Percentiles rank a stretch among this genome's conserved stretches.
Conservation (phyloP, 2,329 filamentous ascomycete genomes). For the Fusarium metavorans region DNA sequence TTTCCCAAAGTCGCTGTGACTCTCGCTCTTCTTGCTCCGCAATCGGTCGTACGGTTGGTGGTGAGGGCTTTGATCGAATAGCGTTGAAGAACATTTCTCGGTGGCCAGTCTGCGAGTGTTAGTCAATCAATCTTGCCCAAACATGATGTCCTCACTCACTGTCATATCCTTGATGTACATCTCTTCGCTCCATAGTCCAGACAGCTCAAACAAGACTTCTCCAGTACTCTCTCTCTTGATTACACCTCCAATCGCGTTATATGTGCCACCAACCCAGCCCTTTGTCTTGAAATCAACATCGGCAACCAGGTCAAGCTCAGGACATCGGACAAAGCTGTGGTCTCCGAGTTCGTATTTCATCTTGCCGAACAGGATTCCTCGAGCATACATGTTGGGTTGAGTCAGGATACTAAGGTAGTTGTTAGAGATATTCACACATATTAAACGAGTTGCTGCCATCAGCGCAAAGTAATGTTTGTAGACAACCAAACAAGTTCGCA, state of each 20-base stretch:
- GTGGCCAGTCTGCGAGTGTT: constrained; percentile 77
- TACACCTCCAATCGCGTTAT: constrained; percentile 92
- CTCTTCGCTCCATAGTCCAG: constrained; percentile 92
- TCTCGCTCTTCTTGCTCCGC: constrained; percentile 91
- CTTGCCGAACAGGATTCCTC: constrained; percentile 96
- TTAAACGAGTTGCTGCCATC: neutral
- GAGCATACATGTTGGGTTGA: constrained; percentile 98
- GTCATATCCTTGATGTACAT: constrained; percentile 90
- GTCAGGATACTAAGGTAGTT: constrained; percentile 77
- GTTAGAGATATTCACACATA: constrained; percentile 7
- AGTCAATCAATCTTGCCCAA: neutral
- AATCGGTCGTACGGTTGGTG: constrained; percentile 79
- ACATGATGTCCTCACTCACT: constrained; percentile 61
- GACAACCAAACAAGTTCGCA: neutral
- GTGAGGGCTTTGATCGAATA: constrained; percentile 78
- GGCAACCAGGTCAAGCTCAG: constrained; percentile 85
- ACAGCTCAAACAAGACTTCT: constrained; percentile 90
- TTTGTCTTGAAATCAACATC: constrained; percentile 99
- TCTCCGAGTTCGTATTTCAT: constrained; percentile 99
- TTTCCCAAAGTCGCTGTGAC: constrained; percentile 88
- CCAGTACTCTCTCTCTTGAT: constrained; percentile 91
- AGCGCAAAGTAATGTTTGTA: neutral
- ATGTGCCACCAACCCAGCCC: constrained; percentile 95
- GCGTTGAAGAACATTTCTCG: constrained; percentile 93
- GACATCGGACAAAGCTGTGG: constrained; percentile 92